Evolutionary conservation across 2,329 filamentous ascomycete species (phyloP).

Genomic region (Fusarium phyllophilum): DNA sequence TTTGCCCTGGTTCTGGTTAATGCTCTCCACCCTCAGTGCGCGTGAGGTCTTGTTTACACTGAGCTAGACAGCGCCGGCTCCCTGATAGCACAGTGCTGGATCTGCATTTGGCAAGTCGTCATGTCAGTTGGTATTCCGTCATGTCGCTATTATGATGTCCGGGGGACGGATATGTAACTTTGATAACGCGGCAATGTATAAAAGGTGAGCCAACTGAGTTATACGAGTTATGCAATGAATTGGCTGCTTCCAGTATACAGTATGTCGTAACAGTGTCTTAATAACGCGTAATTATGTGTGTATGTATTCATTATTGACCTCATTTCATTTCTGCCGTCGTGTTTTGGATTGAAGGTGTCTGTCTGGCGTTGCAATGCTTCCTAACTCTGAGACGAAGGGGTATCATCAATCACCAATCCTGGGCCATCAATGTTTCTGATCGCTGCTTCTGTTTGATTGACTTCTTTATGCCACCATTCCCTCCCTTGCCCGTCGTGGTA

Average conservation of each 20-base stretch:
- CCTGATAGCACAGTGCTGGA: conserved; percentile 29
- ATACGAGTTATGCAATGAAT: conserved; percentile 21
- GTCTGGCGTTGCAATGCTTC: conserved; percentile 31
- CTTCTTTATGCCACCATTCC: conserved; percentile 33
- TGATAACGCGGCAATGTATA: conserved; percentile 14
- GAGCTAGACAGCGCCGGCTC: conserved; percentile 8
- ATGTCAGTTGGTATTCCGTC: conserved; percentile 36
- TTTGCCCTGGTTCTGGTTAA: conserved; percentile 1
- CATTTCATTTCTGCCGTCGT: conserved; percentile 25
- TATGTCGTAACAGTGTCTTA: conserved; percentile 9
- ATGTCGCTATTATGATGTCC: conserved; percentile 13
- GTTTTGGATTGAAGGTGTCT: conserved; percentile 27
- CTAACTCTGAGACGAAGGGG: conserved; percentile 35
- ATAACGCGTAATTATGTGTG: conserved; percentile 20
- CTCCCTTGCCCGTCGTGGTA: conserved; percentile 35
- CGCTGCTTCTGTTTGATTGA: conserved; percentile 33
- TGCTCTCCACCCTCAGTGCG: conserved; percentile 29
- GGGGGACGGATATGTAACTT: conserved; percentile 5
- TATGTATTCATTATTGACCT: neutral
- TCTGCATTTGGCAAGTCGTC: conserved; percentile 30
- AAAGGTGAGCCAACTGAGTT: neutral
- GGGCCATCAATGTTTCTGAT: conserved; percentile 31
- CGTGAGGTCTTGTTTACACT: conserved; percentile 19
- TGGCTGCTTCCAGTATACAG: conserved; percentile 16
- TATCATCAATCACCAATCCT: conserved; percentile 34